Evolutionary conservation across 441 rosid species (phyloP), one percentile per base, ranked within the genome.

Genomic region (Euphorbia schlechtendalii): DNA sequence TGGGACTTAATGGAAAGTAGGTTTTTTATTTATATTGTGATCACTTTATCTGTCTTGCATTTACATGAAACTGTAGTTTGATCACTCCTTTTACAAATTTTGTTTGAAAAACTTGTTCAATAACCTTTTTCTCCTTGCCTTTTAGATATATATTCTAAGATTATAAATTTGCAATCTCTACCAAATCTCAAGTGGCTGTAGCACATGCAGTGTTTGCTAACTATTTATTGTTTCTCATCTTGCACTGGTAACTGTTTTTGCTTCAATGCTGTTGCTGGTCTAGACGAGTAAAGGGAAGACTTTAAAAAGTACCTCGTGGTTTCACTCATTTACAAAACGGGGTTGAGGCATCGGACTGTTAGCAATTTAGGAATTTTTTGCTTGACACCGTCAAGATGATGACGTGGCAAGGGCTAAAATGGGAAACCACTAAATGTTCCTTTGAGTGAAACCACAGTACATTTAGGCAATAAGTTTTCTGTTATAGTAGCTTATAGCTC

Each of bases 1-100:
- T 93, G 66, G 97, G 98, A 61, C 87, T 93, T 55, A 80, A 82
- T 68, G 95, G 95, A 72, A 85, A 84, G 96, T 92, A 81, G 80
- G 98, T 83, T 49, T 28, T 32, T 36, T 56, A 45, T 38, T 41
- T 41, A 46, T 14, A 25, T 43, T 45, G 7, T 14, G 24, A 64
- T 60, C n/a, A 11, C 24, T 43, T 61, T 25, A 34, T 36, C 30
- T 3, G n/a, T n/a, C n/a, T n/a, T n/a, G n/a, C n/a, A n/a, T n/a
- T n/a, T n/a, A n/a, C n/a, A n/a, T n/a, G n/a, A 18, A 54, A 27
- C 38, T 49, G 49, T 7, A 43, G 36, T 25, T 8, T 61, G 27
- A 61, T 51, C 7, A 30, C n/a, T 45, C 27, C 57, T 65, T 40
- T 8, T 38, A 45, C 17, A 18, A 30, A 34, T 8, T 61, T 53